A percentile compares a stretch with the other conserved stretches of the same genome.
These are phyloP conservation scores for Trametes punicea DNA, from an alignment of 768 basidiomycete genomes.

Conservation along the genomic window DNA sequence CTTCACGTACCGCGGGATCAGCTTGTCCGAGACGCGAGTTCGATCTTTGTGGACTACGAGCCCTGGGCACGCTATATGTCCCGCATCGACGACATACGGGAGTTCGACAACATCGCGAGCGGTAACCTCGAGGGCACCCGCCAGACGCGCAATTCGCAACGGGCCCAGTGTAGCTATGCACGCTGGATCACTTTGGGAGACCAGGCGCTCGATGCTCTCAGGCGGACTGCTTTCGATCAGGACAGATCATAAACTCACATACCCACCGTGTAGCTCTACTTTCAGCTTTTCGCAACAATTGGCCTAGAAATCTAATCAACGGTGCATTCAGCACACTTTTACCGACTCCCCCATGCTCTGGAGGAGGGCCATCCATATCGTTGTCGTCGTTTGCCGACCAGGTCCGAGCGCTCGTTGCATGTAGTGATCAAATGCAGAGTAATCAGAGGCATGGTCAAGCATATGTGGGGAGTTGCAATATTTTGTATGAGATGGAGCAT, in stretches of 20 bases:
- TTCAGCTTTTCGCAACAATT: no score
- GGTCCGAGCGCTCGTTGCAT: no score
- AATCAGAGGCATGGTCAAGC: no score
- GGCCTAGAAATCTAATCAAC: no score
- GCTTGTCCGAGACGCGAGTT: slow-evolving; percentile 3
- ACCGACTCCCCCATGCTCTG: no score
- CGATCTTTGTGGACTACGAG: slow-evolving; percentile 19
- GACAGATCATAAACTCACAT: background rate
- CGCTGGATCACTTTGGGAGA: slow-evolving; percentile 5
- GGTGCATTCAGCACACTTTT: background rate
- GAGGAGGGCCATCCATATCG: no score
- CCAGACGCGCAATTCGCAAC: slow-evolving; percentile 22
- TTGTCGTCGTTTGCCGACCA: no score
- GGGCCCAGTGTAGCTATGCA: background rate
- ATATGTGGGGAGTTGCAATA: no score
- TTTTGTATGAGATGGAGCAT: no score
- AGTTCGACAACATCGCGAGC: background rate
- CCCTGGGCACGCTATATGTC: slow-evolving; percentile 20
- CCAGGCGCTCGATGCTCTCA: background rate
- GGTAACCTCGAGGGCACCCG: slow-evolving; percentile 10
- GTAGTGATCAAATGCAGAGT: no score
- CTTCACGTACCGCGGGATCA: slow-evolving; percentile 14
- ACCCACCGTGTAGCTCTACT: background rate
- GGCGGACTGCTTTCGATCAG: slow-evolving; percentile 4
- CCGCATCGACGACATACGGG: slow-evolving; percentile 15